Percentiles rank a stretch among this genome's conserved stretches.
phyloP scores from a whole-genome alignment of 148 eudicot species.

The Silene conica region DNA sequence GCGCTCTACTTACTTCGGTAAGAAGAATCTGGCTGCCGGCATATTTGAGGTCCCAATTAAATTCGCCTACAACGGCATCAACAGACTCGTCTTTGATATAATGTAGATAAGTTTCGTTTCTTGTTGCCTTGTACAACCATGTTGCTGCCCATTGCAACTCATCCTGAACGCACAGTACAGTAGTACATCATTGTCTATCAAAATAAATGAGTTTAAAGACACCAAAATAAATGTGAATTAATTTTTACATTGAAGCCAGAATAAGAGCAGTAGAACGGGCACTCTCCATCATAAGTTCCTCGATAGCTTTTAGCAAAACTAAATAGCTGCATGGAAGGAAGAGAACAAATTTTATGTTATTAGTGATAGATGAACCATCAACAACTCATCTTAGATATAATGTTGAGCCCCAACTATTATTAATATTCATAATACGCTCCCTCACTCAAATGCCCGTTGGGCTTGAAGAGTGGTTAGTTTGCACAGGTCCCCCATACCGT shows the following conservation, averaged over 20 bases:
- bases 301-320: slow-evolving; percentile 47
- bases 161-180: slow-evolving; percentile 62
- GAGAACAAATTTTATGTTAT: too few species aligned
- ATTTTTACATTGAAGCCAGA: slow-evolving; percentile 64
- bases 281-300: slow-evolving; percentile 84
- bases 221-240: not conserved
- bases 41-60: slow-evolving; percentile 91
- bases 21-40: slow-evolving; percentile 78
- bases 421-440: too few species aligned
- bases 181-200: not conserved
- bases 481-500: too few species aligned
- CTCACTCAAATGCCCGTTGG: too few species aligned
- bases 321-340: slow-evolving; percentile 46
- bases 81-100: slow-evolving; percentile 55
- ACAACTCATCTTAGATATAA: too few species aligned
- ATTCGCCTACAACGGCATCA: slow-evolving; percentile 56
- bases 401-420: too few species aligned
- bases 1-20: slow-evolving; percentile 58
- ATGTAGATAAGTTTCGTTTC: slow-evolving; percentile 35
- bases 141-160: slow-evolving; percentile 93
- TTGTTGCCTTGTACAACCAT: slow-evolving; percentile 73
- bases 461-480: too few species aligned
- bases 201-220: not conserved
- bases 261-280: slow-evolving; percentile 90
- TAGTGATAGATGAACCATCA: too few species aligned